A percentile compares a stretch with the other conserved stretches of the same genome.
These are phyloP conservation scores for Pholiota microspora DNA, from an alignment of 768 basidiomycete species.

Conservation along the genomic window DNA sequence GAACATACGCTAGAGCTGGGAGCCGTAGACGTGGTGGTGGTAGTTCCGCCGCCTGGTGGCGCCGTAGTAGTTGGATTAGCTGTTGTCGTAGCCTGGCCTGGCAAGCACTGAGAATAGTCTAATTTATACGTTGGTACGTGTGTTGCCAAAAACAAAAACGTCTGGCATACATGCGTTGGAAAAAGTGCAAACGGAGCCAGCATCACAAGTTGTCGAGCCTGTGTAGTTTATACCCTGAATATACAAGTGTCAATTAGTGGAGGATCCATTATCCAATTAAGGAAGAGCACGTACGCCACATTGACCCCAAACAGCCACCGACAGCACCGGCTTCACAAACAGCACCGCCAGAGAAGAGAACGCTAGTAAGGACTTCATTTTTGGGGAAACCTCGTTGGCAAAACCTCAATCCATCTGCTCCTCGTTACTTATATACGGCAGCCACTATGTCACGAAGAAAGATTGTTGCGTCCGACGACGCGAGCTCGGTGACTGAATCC, in stretches of 20 bases:
- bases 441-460: neutral
- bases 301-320: constrained; percentile 47
- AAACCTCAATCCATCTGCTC: neutral
- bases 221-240: constrained; percentile 36
- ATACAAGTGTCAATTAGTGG: neutral
- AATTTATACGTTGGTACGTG: neutral
- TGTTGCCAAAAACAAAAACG: neutral
- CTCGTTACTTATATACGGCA: constrained; percentile 1
- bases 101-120: constrained; percentile 52
- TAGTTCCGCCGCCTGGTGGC: constrained; percentile 24
- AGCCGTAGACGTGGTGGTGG: constrained; percentile 25
- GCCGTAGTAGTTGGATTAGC: constrained; percentile 6
- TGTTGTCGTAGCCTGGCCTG: constrained; percentile 17
- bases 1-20: constrained; percentile 32
- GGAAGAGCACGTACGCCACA: constrained; percentile 40
- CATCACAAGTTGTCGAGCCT: constrained; percentile 45
- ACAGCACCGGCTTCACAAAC: constrained; percentile 25
- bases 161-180: constrained; percentile 39
- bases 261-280: constrained; percentile 2
- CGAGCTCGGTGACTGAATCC: constrained; percentile 15
- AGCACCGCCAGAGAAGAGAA: constrained; percentile 32
- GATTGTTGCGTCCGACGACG: neutral
- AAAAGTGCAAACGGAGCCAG: constrained; percentile 39
- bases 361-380: constrained; percentile 30
- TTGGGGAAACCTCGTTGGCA: constrained; percentile 1